These are phyloP conservation scores for Xylaria sp. DNA, from an alignment of 2,329 filamentous ascomycete genomes.

Conservation along the genomic window DNA sequence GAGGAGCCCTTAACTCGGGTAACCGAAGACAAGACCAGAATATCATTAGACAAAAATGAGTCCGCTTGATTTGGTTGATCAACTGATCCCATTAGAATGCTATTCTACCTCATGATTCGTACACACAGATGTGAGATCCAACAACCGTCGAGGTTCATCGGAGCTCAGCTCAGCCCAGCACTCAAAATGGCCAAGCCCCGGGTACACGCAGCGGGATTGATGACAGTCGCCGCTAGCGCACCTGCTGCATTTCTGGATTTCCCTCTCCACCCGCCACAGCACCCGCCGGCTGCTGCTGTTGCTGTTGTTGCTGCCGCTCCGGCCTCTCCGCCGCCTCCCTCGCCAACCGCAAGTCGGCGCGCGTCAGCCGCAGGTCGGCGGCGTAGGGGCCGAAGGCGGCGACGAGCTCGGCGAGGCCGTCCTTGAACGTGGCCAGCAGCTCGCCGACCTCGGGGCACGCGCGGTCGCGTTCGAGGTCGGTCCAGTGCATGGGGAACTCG, in stretches of 20 bases:
- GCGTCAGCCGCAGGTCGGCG: slow-evolving; percentile 68
- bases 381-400: slow-evolving; percentile 75
- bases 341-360: slow-evolving; percentile 73
- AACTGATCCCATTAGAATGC: no score
- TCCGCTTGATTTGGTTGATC: not conserved
- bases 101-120: not conserved
- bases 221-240: slow-evolving; percentile 33
- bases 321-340: slow-evolving; percentile 60
- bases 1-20: not conserved
- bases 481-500: slow-evolving; percentile 71
- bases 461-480: slow-evolving; percentile 64
- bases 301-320: not conserved
- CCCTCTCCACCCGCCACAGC: not conserved
- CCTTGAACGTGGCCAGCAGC: slow-evolving; percentile 66
- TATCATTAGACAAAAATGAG: not conserved
- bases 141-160: no score
- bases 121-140: no score
- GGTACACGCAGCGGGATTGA: no score
- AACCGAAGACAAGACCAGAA: not conserved
- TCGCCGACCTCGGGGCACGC: slow-evolving; percentile 70
- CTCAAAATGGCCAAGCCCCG: no score
- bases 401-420: slow-evolving; percentile 67
- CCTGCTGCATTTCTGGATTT: slow-evolving; percentile 39
- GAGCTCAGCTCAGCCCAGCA: no score
- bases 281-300: not conserved